A percentile compares a stretch with the other conserved stretches of the same genome.
These are phyloP conservation scores for Kurtzmaniella quercitrusa DNA, from an alignment of 1,139 yeast species.

Conservation along the genomic window DNA sequence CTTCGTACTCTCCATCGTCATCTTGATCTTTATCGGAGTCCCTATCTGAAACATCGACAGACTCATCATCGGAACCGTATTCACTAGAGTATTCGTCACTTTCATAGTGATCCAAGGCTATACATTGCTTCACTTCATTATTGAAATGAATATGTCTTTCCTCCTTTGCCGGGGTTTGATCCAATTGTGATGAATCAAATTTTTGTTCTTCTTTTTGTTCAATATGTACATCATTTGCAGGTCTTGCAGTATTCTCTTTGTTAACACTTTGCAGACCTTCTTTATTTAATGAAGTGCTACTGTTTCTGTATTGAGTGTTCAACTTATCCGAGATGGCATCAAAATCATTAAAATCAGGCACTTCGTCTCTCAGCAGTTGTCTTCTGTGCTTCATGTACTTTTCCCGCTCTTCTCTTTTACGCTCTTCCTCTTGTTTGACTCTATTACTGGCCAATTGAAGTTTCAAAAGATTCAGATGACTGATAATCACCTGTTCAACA, in stretches of 20 bases:
- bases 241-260: neutral
- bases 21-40: conserved; percentile 16
- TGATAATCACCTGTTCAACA: conserved; percentile 67
- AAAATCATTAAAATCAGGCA: conserved; percentile 50
- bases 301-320: conserved; percentile 46
- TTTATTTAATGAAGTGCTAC: neutral
- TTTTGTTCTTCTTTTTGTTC: neutral
- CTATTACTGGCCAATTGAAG: conserved; percentile 42
- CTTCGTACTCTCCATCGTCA: conserved; percentile 22
- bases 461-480: conserved; percentile 50
- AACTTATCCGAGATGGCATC: conserved; percentile 57
- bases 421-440: conserved; percentile 21
- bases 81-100: conserved; percentile 28
- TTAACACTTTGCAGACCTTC: neutral
- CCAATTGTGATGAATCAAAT: neutral
- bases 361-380: conserved; percentile 16
- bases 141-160: conserved; percentile 81
- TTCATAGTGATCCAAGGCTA: conserved; percentile 51
- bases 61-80: conserved; percentile 15
- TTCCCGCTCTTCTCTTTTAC: conserved; percentile 10
- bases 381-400: conserved; percentile 17
- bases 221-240: neutral
- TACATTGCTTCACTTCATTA: conserved; percentile 90
- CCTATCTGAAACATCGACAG: conserved; percentile 12
- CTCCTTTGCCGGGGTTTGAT: conserved; percentile 15